A percentile compares a stretch with the other conserved stretches of the same genome.
phyloP scores from a whole-genome alignment of 441 rosid species.

The Hura crepitans region DNA sequence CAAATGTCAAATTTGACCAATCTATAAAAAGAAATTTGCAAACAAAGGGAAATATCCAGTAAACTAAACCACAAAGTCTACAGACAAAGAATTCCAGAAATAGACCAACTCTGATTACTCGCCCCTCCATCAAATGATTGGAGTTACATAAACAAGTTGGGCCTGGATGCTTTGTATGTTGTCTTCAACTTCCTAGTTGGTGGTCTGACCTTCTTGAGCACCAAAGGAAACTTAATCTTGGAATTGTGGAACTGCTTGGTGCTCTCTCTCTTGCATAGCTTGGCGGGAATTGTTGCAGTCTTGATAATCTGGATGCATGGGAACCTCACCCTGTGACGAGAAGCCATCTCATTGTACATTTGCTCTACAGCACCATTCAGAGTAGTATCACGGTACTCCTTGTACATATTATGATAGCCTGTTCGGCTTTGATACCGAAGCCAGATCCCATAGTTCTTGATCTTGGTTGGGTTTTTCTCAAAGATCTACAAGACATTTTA shows the following conservation, averaged over 20 bases:
- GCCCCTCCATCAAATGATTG: constrained; percentile 17
- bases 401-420: constrained; percentile 50
- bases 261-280: constrained; percentile 47
- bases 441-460: constrained; percentile 47
- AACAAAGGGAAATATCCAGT: constrained; percentile 22
- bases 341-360: constrained; percentile 51
- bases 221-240: constrained; percentile 42
- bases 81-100: constrained; percentile 21
- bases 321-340: constrained; percentile 47
- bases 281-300: constrained; percentile 41
- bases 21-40: constrained; percentile 14
- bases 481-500: constrained; percentile 27
- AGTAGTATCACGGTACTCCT: constrained; percentile 44
- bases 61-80: constrained; percentile 22
- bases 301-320: constrained; percentile 47
- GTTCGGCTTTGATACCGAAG: constrained; percentile 45
- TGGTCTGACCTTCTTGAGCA: constrained; percentile 44
- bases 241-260: constrained; percentile 44
- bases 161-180: constrained; percentile 44
- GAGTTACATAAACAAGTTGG: constrained; percentile 37
- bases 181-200: constrained; percentile 44
- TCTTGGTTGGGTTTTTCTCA: constrained; percentile 43
- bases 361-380: constrained; percentile 45
- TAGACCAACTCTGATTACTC: constrained; percentile 11
- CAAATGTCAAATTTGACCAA: constrained; percentile 13